These are phyloP conservation scores for Aspergillus sp. DNA, from an alignment of 2,329 filamentous ascomycete species.

Conservation along the genomic window DNA sequence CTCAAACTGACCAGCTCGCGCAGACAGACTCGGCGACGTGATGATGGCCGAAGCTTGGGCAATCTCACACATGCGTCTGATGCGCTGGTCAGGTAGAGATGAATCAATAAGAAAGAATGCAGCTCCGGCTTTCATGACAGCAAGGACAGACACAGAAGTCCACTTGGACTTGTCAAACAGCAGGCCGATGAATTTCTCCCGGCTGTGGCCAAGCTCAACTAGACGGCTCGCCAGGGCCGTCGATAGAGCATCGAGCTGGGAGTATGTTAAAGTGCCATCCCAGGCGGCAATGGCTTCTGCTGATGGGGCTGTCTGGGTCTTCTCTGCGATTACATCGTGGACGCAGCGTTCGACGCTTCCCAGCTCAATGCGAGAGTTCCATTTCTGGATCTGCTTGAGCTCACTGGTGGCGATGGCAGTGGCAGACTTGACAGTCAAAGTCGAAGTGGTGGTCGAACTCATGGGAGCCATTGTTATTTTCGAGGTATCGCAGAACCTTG, in stretches of 20 bases:
- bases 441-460: too few relatives aligned
- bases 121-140: neutral
- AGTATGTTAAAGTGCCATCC: neutral
- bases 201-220: neutral
- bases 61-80: neutral
- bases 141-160: neutral
- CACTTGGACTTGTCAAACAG: neutral
- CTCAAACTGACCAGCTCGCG: neutral
- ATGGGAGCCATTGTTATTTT: too few relatives aligned
- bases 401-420: too few relatives aligned
- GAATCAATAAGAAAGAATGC: neutral
- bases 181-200: neutral
- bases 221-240: neutral
- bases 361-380: neutral
- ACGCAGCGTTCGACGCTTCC: neutral
- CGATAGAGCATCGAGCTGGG: neutral
- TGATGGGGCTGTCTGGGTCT: neutral
- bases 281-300: neutral
- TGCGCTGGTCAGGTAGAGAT: neutral
- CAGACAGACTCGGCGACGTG: neutral
- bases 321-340: neutral
- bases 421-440: too few relatives aligned
- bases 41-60: neutral
- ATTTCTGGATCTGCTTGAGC: neutral
- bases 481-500: too few relatives aligned